Percentiles rank a stretch among this genome's conserved stretches.
Evolutionary conservation across 2,329 filamentous ascomycete genomes (phyloP).

Genomic region (Pezicula rhizophila): DNA sequence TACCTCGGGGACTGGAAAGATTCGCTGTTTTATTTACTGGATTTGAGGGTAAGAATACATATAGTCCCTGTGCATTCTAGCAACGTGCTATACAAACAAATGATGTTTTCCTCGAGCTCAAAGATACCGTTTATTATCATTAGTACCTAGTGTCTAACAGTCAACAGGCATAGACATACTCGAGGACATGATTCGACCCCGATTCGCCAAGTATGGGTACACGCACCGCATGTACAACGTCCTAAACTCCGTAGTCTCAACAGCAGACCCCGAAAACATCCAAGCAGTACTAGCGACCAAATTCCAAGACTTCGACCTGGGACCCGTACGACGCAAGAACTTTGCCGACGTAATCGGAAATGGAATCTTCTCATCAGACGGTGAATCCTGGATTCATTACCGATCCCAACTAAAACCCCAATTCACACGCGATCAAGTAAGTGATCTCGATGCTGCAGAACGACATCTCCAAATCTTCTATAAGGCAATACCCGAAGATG

Average conservation of each 20-base stretch:
- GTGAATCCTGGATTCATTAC: conserved; percentile 31
- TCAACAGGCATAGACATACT: conserved; percentile 17
- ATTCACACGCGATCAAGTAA: conserved; percentile 28
- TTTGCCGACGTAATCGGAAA: conserved; percentile 27
- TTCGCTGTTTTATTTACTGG: conserved; percentile 7
- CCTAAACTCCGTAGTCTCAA: conserved; percentile 35
- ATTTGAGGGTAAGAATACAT: conserved; percentile 8
- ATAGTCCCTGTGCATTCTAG: not conserved
- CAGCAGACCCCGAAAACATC: conserved; percentile 29
- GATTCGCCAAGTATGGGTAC: conserved; percentile 7
- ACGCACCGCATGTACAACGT: conserved; percentile 10
- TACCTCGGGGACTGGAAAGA: conserved; percentile 15
- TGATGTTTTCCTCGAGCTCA: not conserved
- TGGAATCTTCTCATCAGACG: conserved; percentile 35
- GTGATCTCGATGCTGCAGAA: conserved; percentile 28
- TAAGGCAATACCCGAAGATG: conserved; percentile 16
- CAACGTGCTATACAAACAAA: not conserved
- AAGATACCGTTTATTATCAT: too few species aligned
- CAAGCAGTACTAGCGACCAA: conserved; percentile 27
- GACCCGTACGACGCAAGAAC: conserved; percentile 24
- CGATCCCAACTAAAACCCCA: conserved; percentile 32
- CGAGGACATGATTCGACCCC: conserved; percentile 13
- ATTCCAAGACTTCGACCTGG: conserved; percentile 29
- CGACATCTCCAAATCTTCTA: conserved; percentile 45
- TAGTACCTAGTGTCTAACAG: too few species aligned